Evolutionary conservation across 2,329 filamentous ascomycete species (phyloP), one percentile per base, ranked within the genome.

Genomic region (Teratosphaeria epicoccoides): DNA sequence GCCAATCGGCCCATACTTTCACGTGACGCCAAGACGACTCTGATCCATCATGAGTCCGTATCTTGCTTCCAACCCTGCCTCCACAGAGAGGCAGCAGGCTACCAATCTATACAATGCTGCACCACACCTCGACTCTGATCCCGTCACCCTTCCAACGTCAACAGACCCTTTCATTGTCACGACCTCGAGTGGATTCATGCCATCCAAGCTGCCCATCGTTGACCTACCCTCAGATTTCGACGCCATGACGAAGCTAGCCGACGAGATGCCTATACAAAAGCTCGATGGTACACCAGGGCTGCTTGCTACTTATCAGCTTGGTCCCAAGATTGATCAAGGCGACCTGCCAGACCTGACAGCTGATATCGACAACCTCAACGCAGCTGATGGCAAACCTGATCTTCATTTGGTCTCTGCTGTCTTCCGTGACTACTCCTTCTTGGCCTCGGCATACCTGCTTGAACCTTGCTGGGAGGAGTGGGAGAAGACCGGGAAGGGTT

Each of bases 341-440:
- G 81, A 83, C 56, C 78, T 96, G 46, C 85, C 87, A 14, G 87
- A 95, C 68, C 75, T 95, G 46, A 87, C 85, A 1, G 76, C 76
- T 4, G 76, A 80, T 59, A 78, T 95, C 52, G 63, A 66, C 40
- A 60, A 61, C 26, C 59, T 66, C 14, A 49, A 61, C 14, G 54
- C 61, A 5, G 24, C 49, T 3, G 84, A 93, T 63, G 84, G 78
- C 60, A 76, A 79, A 60, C 73, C 83, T 55, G 84, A 95, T 70
- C 76, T 91, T 37, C 84, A 85, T 14, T 72, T 88, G 53, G 82
- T 94, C 75, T 93, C 90, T 62, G 89, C 89, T 28, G 73, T 94
- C 46, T 95, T 95, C 69, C 79, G 90, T 20, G 90, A 96, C 72
- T 96, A 95, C 68, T 87, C 86, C 12, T 96, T 95, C 75, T 73